Base-by-base conservation (phyloP, 2,329 filamentous ascomycete genomes). In the Incumbomyces delicatus region DNA sequence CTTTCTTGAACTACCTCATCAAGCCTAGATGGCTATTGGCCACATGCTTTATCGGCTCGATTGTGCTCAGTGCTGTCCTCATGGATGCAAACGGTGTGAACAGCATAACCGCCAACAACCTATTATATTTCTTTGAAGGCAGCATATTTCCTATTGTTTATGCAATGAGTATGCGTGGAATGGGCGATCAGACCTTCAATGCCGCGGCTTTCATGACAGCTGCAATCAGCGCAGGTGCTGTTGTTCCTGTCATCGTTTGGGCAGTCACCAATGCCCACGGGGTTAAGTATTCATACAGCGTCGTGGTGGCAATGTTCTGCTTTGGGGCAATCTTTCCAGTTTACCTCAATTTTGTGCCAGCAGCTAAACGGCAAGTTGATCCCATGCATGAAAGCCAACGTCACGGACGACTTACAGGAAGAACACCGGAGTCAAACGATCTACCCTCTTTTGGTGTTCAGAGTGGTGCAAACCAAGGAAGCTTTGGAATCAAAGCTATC, bases 141-240 rank as follows among this genome's bases (percentile, higher is more conserved):
- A 77, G 78, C 3, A 64, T 75, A 2, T 81, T 80, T 61, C 69
- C 73, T 34, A 71, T 77, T 41, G 74, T 79, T 46, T 81, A 75
- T 53, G 75, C 74, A 11, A 74, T 77, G 50, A 65, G 68, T 2
- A 65, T 82, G 8, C 75, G 77, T 17, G 78, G 78, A 7, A 67
- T 78, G 53, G 77, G 76, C 5, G 65, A 61, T 12, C 71, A 77
- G 56, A 80, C 77, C 13, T 80, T 80, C 55, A 68, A 73, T 29
- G 78, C 73, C 6, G 67, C 72, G 6, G 69, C 72, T 0, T 53
- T 77, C 2, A 60, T 82, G 37, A 75, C 76, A 1, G 68, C 72
- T 8, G 72, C 74, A 3, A 73, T 78, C 35, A 67, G 67, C 14
- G 74, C 74, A 8, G 78, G 76, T 1, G 70, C 69, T 1, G 65